Evolutionary conservation across 805 yeast genomes (phyloP), one percentile per base, ranked within the genome.

Genomic region (Hanseniaspora clermontiae): DNA sequence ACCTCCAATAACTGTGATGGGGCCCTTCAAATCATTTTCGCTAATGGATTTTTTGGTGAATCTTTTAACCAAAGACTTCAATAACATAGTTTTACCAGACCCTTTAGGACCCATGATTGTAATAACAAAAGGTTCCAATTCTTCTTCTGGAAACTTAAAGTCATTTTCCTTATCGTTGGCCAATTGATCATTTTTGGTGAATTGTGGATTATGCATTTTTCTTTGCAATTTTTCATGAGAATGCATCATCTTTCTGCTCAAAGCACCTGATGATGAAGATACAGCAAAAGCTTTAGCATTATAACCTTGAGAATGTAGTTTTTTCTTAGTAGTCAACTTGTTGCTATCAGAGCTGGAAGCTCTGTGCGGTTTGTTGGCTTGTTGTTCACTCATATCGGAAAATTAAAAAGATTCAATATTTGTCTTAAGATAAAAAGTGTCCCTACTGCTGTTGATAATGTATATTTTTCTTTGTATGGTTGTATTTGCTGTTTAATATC

Each of bases 21-120:
- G 97, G 9, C 99, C 99, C 64, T 87, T 87, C 55, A 93, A 79
- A 39, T 53, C 57, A 15, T 53, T 53, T 62, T 93, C 97, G 37
- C 80, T 75, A 47, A 93, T 70, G 0, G 93, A 79, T 32, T 95
- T 87, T 69, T 93, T 93, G 5, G 97, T 81, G 69, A 87, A 77
- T 67, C 97, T 74, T 69, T 91, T 78, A 6, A 93, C 88, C 56
- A 93, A 73, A 7, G 97, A 88, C 67, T 88, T 84, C 64, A 93
- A 87, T 64, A 93, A 74, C 0, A 97, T 91, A 15, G 97, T 81
- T 67, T 93, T 93, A 61, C 99, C 99, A 0, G 97, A 93, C 15
- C 99, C 99, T 10, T 96, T 95, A 12, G 99, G 99, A 0, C 99
- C 99, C 12, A 93, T 96, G 8, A 93, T 95, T 0, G 96, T 96